These are phyloP conservation scores for Clonostachys rhizophaga DNA, from an alignment of 2,329 filamentous ascomycete species.

Conservation along the genomic window DNA sequence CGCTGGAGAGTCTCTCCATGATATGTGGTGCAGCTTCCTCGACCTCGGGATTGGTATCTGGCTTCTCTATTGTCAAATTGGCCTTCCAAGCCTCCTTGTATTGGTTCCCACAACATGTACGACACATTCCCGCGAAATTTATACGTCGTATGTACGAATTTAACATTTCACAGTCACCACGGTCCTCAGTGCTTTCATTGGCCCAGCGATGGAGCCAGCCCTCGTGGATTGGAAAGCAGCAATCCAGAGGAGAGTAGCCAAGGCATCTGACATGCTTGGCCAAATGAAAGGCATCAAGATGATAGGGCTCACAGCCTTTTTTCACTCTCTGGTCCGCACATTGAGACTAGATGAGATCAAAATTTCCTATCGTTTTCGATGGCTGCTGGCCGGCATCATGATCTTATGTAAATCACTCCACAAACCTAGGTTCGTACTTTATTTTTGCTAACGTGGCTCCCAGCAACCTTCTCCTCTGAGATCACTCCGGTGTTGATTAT, in stretches of 20 bases:
- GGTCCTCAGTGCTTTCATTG: slow-evolving; percentile 9
- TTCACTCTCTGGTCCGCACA: slow-evolving; percentile 22
- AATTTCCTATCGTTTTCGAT: slow-evolving; percentile 27
- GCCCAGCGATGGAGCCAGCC: slow-evolving; percentile 21
- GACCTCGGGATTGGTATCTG: slow-evolving; percentile 29
- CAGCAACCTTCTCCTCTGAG: slow-evolving; percentile 17
- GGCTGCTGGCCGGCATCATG: slow-evolving; percentile 22
- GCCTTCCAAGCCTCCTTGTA: slow-evolving; percentile 17
- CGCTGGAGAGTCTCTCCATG: slow-evolving; percentile 19
- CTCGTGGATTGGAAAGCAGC: slow-evolving; percentile 29
- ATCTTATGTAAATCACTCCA: slow-evolving; percentile 14
- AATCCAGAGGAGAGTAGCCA: slow-evolving; percentile 31
- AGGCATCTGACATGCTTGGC: slow-evolving; percentile 30
- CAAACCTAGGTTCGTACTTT: background rate
- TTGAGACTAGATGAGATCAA: slow-evolving; percentile 29
- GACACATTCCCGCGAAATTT: slow-evolving; percentile 2
- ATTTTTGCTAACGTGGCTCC: background rate
- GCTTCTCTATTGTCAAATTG: slow-evolving; percentile 25
- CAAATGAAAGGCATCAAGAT: slow-evolving; percentile 39
- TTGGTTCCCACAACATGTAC: slow-evolving; percentile 17
- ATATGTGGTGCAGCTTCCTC: slow-evolving; percentile 29
- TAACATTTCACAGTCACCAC: slow-evolving; percentile 9
- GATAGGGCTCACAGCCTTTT: slow-evolving; percentile 28
- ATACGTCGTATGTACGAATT: background rate
- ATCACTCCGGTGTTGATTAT: slow-evolving; percentile 23